These are phyloP conservation scores for Exobasidium cylindrosporum DNA, from an alignment of 1,284 basidiomycete species.

Conservation along the genomic window DNA sequence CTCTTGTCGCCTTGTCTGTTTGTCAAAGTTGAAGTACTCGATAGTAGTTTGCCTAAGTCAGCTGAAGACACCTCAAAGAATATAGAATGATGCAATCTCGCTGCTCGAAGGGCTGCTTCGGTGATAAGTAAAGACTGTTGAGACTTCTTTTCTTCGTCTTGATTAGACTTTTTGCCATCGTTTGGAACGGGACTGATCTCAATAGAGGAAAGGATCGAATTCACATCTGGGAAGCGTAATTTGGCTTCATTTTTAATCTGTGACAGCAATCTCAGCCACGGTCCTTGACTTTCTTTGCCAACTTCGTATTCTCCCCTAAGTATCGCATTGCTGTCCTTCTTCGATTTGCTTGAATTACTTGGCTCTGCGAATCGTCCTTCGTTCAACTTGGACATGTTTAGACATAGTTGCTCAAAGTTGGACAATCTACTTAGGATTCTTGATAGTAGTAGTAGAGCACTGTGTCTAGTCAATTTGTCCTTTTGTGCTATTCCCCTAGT, in stretches of 20 bases:
- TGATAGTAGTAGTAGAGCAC: slow-evolving; percentile 68
- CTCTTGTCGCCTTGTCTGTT: background rate
- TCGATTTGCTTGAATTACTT: too few relatives aligned
- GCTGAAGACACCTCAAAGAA: slow-evolving; percentile 66
- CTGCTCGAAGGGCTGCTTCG: slow-evolving; percentile 73
- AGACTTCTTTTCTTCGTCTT: background rate
- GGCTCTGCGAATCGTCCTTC: too few relatives aligned
- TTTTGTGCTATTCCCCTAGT: slow-evolving; percentile 63
- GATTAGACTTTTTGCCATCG: too few relatives aligned
- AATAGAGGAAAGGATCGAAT: slow-evolving; percentile 67
- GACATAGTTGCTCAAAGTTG: background rate
- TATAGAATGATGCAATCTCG: slow-evolving; percentile 78
- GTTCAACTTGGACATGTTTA: background rate
- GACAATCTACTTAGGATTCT: slow-evolving; percentile 33
- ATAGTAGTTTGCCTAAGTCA: slow-evolving; percentile 7
- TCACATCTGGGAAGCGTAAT: slow-evolving; percentile 74
- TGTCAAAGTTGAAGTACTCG: background rate
- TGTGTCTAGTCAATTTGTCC: slow-evolving; percentile 72
- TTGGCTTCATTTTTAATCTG: slow-evolving; percentile 75
- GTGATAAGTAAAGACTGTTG: slow-evolving; percentile 63
- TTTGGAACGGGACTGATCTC: slow-evolving; percentile 36
- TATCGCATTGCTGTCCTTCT: background rate
- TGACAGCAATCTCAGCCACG: slow-evolving; percentile 65
- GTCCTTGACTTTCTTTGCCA: slow-evolving; percentile 63
- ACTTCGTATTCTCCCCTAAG: background rate